Conservation (phyloP, 2,329 filamentous ascomycete species). For the Monilinia laxa region DNA sequence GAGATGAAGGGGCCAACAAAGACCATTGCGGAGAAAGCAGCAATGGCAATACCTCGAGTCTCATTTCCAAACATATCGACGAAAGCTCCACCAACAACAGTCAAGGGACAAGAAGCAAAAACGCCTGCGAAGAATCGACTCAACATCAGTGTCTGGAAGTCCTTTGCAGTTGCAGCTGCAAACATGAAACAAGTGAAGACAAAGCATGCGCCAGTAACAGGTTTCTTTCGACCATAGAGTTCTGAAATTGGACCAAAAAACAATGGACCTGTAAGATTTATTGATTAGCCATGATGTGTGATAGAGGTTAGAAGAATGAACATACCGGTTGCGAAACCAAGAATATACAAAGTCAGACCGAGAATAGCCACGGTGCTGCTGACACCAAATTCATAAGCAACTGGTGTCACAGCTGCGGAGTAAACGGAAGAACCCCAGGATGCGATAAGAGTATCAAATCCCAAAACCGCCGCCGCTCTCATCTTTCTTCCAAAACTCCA, state of each 20-base stretch:
- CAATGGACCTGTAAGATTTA: constrained; percentile 50
- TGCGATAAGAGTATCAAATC: constrained; percentile 33
- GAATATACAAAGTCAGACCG: constrained; percentile 57
- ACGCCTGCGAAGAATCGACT: constrained; percentile 54
- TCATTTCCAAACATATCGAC: constrained; percentile 62
- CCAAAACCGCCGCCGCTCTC: constrained; percentile 34
- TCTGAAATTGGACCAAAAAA: constrained; percentile 67
- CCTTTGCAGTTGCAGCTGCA: constrained; percentile 52
- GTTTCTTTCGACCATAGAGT: constrained; percentile 57
- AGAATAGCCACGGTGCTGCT: constrained; percentile 56
- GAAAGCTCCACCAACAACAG: constrained; percentile 56
- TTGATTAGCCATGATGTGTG: neutral
- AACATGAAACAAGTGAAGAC: constrained; percentile 55
- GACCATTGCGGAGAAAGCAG: constrained; percentile 54
- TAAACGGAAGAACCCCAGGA: constrained; percentile 42
- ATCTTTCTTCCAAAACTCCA: constrained; percentile 21
- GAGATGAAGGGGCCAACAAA: constrained; percentile 42
- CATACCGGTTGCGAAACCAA: constrained; percentile 56
- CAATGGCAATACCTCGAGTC: constrained; percentile 63
- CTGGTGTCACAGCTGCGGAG: constrained; percentile 47
- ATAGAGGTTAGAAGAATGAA: constrained; percentile 41
- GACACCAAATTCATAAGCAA: constrained; percentile 54
- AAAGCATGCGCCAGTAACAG: constrained; percentile 45
- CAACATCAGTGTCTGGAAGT: constrained; percentile 53
- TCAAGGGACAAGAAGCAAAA: constrained; percentile 49